Conservation (phyloP, 2,329 filamentous ascomycete genomes). For the Penicillium sp. region DNA sequence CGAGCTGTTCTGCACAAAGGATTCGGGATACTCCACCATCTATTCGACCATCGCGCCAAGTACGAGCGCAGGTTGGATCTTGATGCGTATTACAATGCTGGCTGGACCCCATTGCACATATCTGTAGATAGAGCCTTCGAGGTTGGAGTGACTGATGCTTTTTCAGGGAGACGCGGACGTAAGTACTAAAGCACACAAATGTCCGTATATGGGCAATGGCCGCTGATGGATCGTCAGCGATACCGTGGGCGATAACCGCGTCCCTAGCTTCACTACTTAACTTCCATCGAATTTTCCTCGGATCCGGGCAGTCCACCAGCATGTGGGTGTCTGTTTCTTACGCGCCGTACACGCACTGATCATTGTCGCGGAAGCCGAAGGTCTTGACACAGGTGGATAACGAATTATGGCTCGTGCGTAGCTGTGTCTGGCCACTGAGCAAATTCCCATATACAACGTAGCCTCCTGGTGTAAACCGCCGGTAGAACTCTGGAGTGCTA, state of each 20-base stretch:
- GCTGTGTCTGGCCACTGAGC: background rate
- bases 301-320: conserved; percentile 2
- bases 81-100: background rate
- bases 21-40: background rate
- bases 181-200: background rate
- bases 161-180: background rate
- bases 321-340: conserved; percentile 1
- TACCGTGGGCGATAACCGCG: background rate
- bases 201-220: background rate
- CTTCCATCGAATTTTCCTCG: background rate
- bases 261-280: conserved; percentile 2
- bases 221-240: background rate
- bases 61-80: background rate
- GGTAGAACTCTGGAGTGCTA: background rate
- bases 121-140: background rate
- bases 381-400: conserved; percentile 1
- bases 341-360: background rate
- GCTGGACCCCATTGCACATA: background rate
- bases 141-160: background rate
- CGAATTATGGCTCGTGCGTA: background rate
- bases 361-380: background rate
- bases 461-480: background rate
- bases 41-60: background rate
- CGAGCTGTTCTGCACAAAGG: background rate
- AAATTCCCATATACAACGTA: background rate